Evolutionary conservation across 805 yeast species (phyloP).

Genomic region (Lipomyces spencermartinsiae): DNA sequence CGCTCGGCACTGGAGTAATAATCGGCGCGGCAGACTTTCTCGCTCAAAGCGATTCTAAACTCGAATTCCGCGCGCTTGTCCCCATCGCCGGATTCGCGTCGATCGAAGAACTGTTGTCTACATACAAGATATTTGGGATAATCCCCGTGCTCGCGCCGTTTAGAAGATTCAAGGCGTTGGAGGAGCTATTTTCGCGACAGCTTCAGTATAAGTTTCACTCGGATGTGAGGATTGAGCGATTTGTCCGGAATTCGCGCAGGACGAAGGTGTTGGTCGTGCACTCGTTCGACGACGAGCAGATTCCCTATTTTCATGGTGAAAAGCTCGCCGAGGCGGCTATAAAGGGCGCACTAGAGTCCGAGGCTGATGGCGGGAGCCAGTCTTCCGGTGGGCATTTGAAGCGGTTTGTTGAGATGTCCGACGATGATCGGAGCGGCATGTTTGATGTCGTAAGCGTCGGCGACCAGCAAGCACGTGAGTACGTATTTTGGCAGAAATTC

Average conservation of each 20-base stretch:
- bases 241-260: slow-evolving; percentile 21
- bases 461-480: slow-evolving; percentile 20
- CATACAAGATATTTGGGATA: slow-evolving; percentile 20
- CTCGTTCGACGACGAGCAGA: slow-evolving; percentile 22
- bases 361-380: slow-evolving; percentile 10
- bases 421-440: slow-evolving; percentile 22
- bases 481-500: slow-evolving; percentile 23
- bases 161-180: neutral
- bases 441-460: slow-evolving; percentile 23
- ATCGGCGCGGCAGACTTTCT: slow-evolving; percentile 32
- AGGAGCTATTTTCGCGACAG: neutral
- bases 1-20: slow-evolving; percentile 35
- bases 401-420: slow-evolving; percentile 16
- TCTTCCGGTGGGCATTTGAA: slow-evolving; percentile 7
- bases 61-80: slow-evolving; percentile 24
- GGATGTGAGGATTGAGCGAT: slow-evolving; percentile 25
- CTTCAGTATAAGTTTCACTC: slow-evolving; percentile 21
- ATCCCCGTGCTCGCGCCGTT: slow-evolving; percentile 27
- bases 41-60: neutral
- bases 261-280: slow-evolving; percentile 24
- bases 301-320: slow-evolving; percentile 32
- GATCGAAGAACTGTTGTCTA: slow-evolving; percentile 22
- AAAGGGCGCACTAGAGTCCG: slow-evolving; percentile 24
- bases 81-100: slow-evolving; percentile 35
- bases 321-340: slow-evolving; percentile 27